Percentiles rank a stretch among this genome's conserved stretches.
Conservation (phyloP, 495 filamentous ascomycete genomes). For the Xylaria cubensis region DNA sequence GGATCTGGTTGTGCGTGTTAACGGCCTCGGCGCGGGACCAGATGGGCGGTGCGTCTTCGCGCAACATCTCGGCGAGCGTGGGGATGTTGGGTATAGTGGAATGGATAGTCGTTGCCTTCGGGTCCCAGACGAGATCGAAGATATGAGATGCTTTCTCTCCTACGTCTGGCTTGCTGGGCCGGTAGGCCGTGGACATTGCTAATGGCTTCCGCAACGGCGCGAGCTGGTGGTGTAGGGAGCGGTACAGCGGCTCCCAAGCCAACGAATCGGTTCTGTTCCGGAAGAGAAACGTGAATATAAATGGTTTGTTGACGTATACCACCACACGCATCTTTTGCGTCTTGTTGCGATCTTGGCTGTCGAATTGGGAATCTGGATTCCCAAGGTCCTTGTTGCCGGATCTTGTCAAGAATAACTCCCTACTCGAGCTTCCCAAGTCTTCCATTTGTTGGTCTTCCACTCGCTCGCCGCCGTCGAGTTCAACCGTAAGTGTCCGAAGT, state of each 20-base stretch:
- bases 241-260: constrained; percentile 73
- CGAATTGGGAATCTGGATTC: constrained; percentile 39
- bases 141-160: constrained; percentile 58
- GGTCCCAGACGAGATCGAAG: constrained; percentile 88
- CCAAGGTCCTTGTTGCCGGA: constrained; percentile 29
- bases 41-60: constrained; percentile 34
- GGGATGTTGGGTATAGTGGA: constrained; percentile 93
- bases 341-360: constrained; percentile 58
- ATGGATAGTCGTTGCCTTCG: constrained; percentile 73
- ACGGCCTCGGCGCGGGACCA: constrained; percentile 91
- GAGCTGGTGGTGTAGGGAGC: constrained; percentile 81
- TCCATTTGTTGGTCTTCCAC: constrained; percentile 48
- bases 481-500: constrained; percentile 57
- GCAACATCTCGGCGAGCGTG: constrained; percentile 51
- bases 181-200: constrained; percentile 65
- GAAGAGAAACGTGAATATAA: constrained; percentile 92
- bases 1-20: constrained; percentile 84
- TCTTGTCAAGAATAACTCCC: constrained; percentile 34
- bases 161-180: constrained; percentile 52
- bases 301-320: constrained; percentile 77
- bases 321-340: constrained; percentile 70
- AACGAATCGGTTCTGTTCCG: constrained; percentile 70
- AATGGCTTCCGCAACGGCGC: constrained; percentile 77
- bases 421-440: constrained; percentile 52
- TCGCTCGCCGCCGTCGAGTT: constrained; percentile 49